A percentile compares a stretch with the other conserved stretches of the same genome.
These are phyloP conservation scores for Pleurotus salmoneostramineus DNA, from an alignment of 768 basidiomycete species.

Conservation along the genomic window DNA sequence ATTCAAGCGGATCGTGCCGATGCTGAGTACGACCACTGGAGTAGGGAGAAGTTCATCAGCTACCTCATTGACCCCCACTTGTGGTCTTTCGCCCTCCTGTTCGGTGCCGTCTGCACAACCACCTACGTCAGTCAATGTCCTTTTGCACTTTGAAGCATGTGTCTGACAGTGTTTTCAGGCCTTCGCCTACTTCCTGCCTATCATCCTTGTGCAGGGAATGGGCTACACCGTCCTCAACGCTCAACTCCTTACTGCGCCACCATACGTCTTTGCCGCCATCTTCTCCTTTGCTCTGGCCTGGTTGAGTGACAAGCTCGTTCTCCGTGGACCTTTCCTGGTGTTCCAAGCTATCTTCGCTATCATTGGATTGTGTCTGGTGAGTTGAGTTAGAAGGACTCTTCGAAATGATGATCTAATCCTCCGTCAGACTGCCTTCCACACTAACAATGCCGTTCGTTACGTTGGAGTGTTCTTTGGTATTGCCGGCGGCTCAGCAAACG, in stretches of 20 bases:
- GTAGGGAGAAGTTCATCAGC: slow-evolving; percentile 22
- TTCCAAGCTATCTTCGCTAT: slow-evolving; percentile 27
- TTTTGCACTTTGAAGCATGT: background rate
- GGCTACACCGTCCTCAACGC: slow-evolving; percentile 24
- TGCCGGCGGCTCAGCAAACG: slow-evolving; percentile 28
- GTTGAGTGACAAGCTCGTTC: slow-evolving; percentile 29
- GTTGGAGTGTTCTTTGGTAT: slow-evolving; percentile 27
- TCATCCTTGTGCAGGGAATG: slow-evolving; percentile 28
- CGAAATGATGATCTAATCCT: background rate
- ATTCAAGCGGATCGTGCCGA: slow-evolving; percentile 34
- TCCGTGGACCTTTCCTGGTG: slow-evolving; percentile 28
- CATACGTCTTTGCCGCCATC: slow-evolving; percentile 27
- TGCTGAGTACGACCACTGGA: slow-evolving; percentile 30
- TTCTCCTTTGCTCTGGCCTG: slow-evolving; percentile 32
- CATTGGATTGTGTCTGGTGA: slow-evolving; percentile 24
- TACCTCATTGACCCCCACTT: slow-evolving; percentile 33
- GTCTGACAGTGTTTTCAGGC: background rate
- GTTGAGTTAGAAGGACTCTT: background rate
- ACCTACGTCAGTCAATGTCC: slow-evolving; percentile 23
- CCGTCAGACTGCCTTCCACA: slow-evolving; percentile 4
- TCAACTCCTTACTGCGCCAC: slow-evolving; percentile 30
- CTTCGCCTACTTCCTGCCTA: slow-evolving; percentile 27
- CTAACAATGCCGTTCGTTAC: background rate
- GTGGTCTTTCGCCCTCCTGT: slow-evolving; percentile 29
- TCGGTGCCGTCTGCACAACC: slow-evolving; percentile 26